Evolutionary conservation across 495 filamentous ascomycete species (phyloP), one percentile per base, ranked within the genome.

Genomic region (Hypomontagnella submonticulosa): DNA sequence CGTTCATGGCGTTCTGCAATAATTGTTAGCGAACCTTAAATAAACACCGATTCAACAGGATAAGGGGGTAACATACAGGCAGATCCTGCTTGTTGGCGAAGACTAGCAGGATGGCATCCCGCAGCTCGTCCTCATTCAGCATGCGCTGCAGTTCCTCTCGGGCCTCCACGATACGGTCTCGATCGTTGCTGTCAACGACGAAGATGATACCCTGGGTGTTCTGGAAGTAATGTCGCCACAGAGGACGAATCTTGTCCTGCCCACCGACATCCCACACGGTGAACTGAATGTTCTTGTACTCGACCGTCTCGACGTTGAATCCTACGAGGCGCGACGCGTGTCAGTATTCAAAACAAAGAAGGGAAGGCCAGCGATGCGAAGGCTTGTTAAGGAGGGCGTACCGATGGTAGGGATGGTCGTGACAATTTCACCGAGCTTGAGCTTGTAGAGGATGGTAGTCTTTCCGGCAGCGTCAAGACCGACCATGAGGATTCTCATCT

Each of bases 11-110:
- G 75, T 99, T 98, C 92, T 98, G 72, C 44, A 66, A 37, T 30
- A 8, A 51, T 37, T 34, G 30, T 69, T 57, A 61, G 50, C 16
- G 36, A 50, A 38, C 41, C 41, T 16, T 23, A 43, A 15, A 36
- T 36, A 52, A 3, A 19, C 6, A 2, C 6, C 23, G 23, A 16
- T 34, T 37, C 47, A 5, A 13, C 4, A n/a, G 11, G 11, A 19
- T 30, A 9, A 12, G 11, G 4, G 23, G 34, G 18, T 38, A 54
- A 77, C 93, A 77, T 84, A 97, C 94, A 46, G 95, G 95, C 84
- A 99, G 80, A 96, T 99, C 95, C 85, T 99, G 95, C 86, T 99
- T 99, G 91, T 99, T 99, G 84, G 95, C 95, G 74, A 99, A 99
- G 67, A 99, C 96, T 78, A 99, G 82, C 70, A 99, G 89, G 71